Evolutionary conservation across 768 basidiomycete genomes (phyloP), one percentile per base, ranked within the genome.

Genomic region (Lactarius pseudohatsudake): DNA sequence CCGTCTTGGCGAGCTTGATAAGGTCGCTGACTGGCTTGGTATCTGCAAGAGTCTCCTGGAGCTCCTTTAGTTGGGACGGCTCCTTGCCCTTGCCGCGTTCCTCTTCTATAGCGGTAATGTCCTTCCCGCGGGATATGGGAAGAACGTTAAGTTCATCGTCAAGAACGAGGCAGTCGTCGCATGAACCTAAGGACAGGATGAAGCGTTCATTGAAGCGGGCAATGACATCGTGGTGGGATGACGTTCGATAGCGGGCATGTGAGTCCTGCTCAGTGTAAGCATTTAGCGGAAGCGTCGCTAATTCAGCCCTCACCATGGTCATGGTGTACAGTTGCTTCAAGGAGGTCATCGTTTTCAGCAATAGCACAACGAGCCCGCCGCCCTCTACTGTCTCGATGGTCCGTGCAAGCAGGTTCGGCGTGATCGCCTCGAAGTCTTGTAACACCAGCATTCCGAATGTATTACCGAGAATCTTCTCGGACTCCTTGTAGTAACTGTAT

Each of bases 381-480:
- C 97, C 97, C 74, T 98, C 94, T 1, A 99, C 96, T 0, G 97
- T 99, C 79, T 99, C 97, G 60, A 98, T 94, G 16, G 97, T 98
- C 66, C 96, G 83, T 4, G 97, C 97, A 53, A 98, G 88, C 58
- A 98, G 79, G 78, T 99, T 99, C 18, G 97, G 97, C 2, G 97
- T 99, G 68, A 99, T 86, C 5, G 97, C 96, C 75, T 99, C 97
- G 70, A 98, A 99, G 73, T 98, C 97, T 77, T 98, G 97, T 58
- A 99, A 80, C 1, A 98, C 86, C 66, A 92, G 88, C 94, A 98
- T 98, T 53, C 96, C 96, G 76, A 91, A 98, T 0, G 97, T 99
- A 74, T 98, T 92, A 71, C 96, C 97, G 41, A 99, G 86, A 69
- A 98, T 94, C 78, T 96, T 97, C 58, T 96, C 87, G 0, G 95